phyloP scores from a whole-genome alignment of 352 stramenopile genomes.

The Phytophthora brassicae region DNA sequence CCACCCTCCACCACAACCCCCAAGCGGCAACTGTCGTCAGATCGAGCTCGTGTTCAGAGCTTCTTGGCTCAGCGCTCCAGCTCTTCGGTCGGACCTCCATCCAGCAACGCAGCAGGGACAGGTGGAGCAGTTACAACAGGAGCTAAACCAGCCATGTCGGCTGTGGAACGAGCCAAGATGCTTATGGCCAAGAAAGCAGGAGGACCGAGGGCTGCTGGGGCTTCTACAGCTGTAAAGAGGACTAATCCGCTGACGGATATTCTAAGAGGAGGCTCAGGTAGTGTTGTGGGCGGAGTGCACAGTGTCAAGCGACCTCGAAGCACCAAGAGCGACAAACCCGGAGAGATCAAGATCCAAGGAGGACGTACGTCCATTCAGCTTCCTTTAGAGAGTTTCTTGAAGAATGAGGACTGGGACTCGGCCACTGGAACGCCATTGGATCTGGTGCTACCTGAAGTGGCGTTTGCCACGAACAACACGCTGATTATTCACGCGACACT shows the following conservation, averaged over 20 bases:
- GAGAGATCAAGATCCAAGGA: constrained; percentile 77
- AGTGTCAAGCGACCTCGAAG: constrained; percentile 65
- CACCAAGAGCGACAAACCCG: constrained; percentile 71
- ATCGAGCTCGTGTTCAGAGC: constrained; percentile 64
- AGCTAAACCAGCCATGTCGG: constrained; percentile 50
- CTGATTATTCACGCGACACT: constrained; percentile 81
- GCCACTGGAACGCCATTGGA: constrained; percentile 55
- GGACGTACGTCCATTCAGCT: constrained; percentile 77
- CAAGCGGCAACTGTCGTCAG: constrained; percentile 52
- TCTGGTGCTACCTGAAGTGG: constrained; percentile 70
- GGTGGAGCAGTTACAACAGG: not conserved
- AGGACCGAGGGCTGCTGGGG: constrained; percentile 10
- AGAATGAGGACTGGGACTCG: constrained; percentile 80
- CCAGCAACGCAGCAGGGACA: constrained; percentile 4
- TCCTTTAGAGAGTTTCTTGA: constrained; percentile 75
- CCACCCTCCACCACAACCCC: constrained; percentile 37
- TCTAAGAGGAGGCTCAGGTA: constrained; percentile 65
- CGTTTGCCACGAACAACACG: constrained; percentile 85
- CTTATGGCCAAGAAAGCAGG: constrained; percentile 76
- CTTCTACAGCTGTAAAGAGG: constrained; percentile 54
- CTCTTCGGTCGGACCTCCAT: not conserved
- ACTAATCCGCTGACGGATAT: constrained; percentile 80
- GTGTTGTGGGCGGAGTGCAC: constrained; percentile 59
- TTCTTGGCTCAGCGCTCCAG: constrained; percentile 57
- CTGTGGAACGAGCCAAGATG: constrained; percentile 71